Conservation (phyloP, 495 filamentous ascomycete species). For the Aspergillus cristatus region DNA sequence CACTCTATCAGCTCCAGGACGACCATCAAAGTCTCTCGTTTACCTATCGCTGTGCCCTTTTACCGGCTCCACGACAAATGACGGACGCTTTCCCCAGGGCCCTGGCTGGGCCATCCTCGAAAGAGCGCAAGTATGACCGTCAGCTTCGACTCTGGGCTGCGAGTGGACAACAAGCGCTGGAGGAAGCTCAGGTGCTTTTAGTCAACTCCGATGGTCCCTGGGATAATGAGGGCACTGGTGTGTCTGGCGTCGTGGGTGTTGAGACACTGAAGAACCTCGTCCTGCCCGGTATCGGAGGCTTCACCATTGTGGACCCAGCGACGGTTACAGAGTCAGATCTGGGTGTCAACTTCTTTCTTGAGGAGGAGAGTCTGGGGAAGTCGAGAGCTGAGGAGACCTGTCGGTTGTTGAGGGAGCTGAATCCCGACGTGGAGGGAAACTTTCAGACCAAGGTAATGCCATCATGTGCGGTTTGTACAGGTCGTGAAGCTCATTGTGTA, state of each 20-base stretch:
- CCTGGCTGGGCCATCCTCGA: conserved; percentile 58
- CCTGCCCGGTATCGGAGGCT: conserved; percentile 85
- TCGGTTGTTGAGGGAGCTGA: conserved; percentile 73
- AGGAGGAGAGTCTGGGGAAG: conserved; percentile 65
- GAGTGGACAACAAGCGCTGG: conserved; percentile 80
- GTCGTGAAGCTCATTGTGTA: background rate
- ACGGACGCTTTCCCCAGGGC: conserved; percentile 28
- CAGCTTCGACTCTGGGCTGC: conserved; percentile 95
- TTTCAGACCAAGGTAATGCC: conserved; percentile 35
- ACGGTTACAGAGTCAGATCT: conserved; percentile 72
- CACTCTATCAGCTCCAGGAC: no score
- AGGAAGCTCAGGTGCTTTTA: conserved; percentile 79
- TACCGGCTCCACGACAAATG: conserved; percentile 16
- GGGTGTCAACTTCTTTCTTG: conserved; percentile 94
- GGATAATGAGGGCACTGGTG: conserved; percentile 29
- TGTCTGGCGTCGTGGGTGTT: conserved; percentile 72
- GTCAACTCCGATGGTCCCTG: conserved; percentile 58
- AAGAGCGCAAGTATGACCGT: conserved; percentile 91
- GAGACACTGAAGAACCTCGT: conserved; percentile 97
- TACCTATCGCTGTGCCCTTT: no score
- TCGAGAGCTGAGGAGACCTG: conserved; percentile 72
- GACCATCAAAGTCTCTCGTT: no score
- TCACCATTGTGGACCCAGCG: conserved; percentile 80
- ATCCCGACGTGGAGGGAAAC: conserved; percentile 83
- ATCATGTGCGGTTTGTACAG: background rate